Evolutionary conservation across 805 yeast genomes (phyloP).

Genomic region (Saccharomyces mikatae): DNA sequence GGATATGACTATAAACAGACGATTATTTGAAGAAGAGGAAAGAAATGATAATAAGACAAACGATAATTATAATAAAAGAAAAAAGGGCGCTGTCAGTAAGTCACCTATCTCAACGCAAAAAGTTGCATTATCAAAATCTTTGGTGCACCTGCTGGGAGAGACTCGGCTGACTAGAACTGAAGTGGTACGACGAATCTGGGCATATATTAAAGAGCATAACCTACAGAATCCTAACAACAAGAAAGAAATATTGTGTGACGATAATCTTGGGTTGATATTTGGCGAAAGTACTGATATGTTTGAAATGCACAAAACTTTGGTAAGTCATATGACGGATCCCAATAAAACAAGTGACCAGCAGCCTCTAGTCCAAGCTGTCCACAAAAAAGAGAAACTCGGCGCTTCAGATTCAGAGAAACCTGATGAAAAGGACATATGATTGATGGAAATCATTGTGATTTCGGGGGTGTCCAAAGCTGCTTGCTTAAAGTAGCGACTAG

Average conservation of each 20-base stretch:
- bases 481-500: not conserved
- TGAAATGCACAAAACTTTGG: constrained; percentile 39
- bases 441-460: not conserved
- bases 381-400: not conserved
- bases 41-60: not conserved
- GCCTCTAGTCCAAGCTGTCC: not conserved
- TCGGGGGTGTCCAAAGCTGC: not conserved
- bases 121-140: constrained; percentile 42
- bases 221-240: constrained; percentile 63
- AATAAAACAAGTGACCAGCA: constrained; percentile 11
- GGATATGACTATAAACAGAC: not conserved
- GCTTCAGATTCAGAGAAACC: not conserved
- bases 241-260: constrained; percentile 60
- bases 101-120: constrained; percentile 19
- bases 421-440: not conserved
- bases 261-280: constrained; percentile 45
- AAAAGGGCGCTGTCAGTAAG: not conserved
- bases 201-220: constrained; percentile 50
- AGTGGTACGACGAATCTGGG: constrained; percentile 63
- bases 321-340: constrained; percentile 42
- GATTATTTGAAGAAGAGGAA: not conserved
- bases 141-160: constrained; percentile 42
- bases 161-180: constrained; percentile 50
- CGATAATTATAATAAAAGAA: not conserved
- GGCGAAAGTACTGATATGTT: constrained; percentile 48